These are phyloP conservation scores for Coniophora puteana DNA, from an alignment of 1,284 basidiomycete species.

Conservation along the genomic window DNA sequence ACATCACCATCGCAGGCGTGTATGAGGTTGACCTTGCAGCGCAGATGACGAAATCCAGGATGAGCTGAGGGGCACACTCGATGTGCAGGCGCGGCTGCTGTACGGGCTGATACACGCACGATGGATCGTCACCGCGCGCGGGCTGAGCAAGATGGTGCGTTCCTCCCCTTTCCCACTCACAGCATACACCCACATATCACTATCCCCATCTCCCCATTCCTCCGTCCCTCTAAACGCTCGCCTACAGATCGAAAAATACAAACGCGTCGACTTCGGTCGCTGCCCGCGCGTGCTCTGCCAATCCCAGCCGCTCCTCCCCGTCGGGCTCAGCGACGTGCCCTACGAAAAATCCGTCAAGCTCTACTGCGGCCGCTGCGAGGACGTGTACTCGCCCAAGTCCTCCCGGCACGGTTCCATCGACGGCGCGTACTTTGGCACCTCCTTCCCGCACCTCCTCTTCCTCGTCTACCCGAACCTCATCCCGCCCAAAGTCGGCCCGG, in stretches of 20 bases:
- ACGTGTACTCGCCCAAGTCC: conserved; percentile 93
- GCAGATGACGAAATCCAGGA: conserved; percentile 79
- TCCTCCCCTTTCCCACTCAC: no score
- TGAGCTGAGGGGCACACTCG: conserved; percentile 76
- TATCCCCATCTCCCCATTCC: conserved; percentile 1
- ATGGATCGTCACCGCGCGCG: conserved; percentile 93
- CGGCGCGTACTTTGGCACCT: conserved; percentile 95
- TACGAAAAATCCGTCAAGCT: conserved; percentile 97
- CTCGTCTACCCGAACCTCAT: conserved; percentile 93
- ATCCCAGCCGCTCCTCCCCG: conserved; percentile 89
- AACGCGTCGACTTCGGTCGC: conserved; percentile 93
- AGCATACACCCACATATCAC: no score
- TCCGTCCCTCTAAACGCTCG: conserved; percentile 6
- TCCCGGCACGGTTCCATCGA: conserved; percentile 94
- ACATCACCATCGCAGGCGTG: not conserved
- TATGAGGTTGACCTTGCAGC: conserved; percentile 2
- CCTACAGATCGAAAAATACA: conserved; percentile 93
- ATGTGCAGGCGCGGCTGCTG: conserved; percentile 84
- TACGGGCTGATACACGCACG: conserved; percentile 97
- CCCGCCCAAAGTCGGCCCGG: conserved; percentile 74
- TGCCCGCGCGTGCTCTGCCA: conserved; percentile 94
- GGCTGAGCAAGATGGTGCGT: conserved; percentile 91
- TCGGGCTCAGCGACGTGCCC: conserved; percentile 89
- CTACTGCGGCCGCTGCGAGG: conserved; percentile 95
- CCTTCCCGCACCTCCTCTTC: conserved; percentile 93